Base-by-base conservation (phyloP, 2,329 filamentous ascomycete species). In the Diaporthe citrichinensis region DNA sequence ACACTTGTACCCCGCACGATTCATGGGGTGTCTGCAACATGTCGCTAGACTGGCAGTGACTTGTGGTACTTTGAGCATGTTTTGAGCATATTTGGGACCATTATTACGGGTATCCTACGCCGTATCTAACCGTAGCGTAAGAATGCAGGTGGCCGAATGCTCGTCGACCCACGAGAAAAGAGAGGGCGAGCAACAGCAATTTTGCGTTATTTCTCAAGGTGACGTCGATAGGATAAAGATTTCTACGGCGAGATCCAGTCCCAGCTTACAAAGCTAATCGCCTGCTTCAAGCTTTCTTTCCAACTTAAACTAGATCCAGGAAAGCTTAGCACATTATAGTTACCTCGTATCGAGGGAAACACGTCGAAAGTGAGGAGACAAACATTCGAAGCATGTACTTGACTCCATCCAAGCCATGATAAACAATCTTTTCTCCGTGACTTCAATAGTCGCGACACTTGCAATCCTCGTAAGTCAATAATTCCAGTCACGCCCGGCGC, bases 1-100 rank as follows among this genome's bases (percentile, higher is more conserved):
- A 68, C 57, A 25, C 12, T 53, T 53, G 46, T 69, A 55, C 65
- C 65, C 65, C n/a, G 65, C 65, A 53, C 49, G 65, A 69, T 8
- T 69, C 65, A 69, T 49, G 49, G 65, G 46, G 65, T 55, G n/a
- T 55, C 65, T 46, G 65, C 65, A 68, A 39, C 31, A 53, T 8
- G 46, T 23, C 23, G n/a, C 12, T 31, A 39, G 65, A 15, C 49
- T 53, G 49, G 36, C 5, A 69, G 65, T 69, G 49, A 55, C 65
- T 23, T 28, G 49, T 7, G n/a, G 34, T 41, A 69, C 65, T 55
- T 69, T 69, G 65, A 69, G 65, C 65, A 69, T 28, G 65, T 69
- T 69, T 69, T 69, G 65, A 69, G 65, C 65, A 55, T 28, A 69
- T 69, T 69, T 55, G 49, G n/a, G 7, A 23, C 65, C 34, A 55